A percentile compares a stretch with the other conserved stretches of the same genome.
Conservation (phyloP, 768 basidiomycete species). For the Termitomyces sp. region DNA sequence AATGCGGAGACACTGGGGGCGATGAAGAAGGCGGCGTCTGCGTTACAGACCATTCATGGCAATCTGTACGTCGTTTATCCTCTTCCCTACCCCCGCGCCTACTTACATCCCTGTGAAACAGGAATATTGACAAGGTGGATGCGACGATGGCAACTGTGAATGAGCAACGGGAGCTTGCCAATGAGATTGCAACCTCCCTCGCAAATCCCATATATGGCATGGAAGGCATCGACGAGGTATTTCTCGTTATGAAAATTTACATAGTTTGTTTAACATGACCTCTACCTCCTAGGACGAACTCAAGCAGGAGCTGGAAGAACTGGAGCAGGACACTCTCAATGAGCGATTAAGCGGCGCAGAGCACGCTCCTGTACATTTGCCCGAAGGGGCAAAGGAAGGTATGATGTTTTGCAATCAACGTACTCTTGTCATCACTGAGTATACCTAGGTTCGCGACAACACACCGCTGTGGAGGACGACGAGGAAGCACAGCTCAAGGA, state of each 20-base stretch:
- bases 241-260: slow-evolving; percentile 12
- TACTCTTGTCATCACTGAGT: neutral
- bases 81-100: neutral
- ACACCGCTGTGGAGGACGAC: slow-evolving; percentile 65
- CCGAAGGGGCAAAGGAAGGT: slow-evolving; percentile 56
- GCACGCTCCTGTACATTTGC: slow-evolving; percentile 82
- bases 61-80: slow-evolving; percentile 60
- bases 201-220: slow-evolving; percentile 55
- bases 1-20: slow-evolving; percentile 96
- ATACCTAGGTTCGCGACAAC: slow-evolving; percentile 18
- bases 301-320: slow-evolving; percentile 70
- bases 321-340: slow-evolving; percentile 88
- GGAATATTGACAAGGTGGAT: slow-evolving; percentile 90
- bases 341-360: slow-evolving; percentile 82
- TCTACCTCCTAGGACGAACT: slow-evolving; percentile 59
- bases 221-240: slow-evolving; percentile 68
- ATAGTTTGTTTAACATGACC: slow-evolving; percentile 6
- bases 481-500: slow-evolving; percentile 87
- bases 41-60: slow-evolving; percentile 84
- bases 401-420: slow-evolving; percentile 18
- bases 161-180: slow-evolving; percentile 88
- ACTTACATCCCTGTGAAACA: slow-evolving; percentile 3
- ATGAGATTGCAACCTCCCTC: slow-evolving; percentile 88
- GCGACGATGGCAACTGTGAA: slow-evolving; percentile 79
- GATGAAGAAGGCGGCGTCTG: slow-evolving; percentile 94